These are phyloP conservation scores for Blastomyces parvus DNA, from an alignment of 2,329 filamentous ascomycete genomes.

Conservation along the genomic window DNA sequence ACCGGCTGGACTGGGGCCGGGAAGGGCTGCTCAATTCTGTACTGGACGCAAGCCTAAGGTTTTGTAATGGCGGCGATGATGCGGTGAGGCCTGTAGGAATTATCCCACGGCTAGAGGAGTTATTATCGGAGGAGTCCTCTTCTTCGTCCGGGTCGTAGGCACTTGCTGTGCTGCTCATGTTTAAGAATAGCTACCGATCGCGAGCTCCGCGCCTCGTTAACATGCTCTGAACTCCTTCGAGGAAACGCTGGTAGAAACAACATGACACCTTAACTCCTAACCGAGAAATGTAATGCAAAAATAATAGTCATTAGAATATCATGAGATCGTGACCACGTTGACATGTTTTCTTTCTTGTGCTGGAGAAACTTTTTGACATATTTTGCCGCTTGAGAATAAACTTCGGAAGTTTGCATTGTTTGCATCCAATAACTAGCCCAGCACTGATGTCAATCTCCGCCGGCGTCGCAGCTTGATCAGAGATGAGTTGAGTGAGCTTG, in stretches of 20 bases:
- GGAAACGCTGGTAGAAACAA: constrained; percentile 5
- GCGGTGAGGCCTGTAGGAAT: neutral
- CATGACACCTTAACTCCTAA: constrained; percentile 10
- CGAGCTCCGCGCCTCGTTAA: neutral
- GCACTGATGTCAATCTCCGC: no score
- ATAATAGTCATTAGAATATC: neutral
- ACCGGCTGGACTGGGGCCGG: neutral
- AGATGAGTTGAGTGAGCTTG: neutral
- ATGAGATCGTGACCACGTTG: neutral
- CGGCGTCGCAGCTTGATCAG: neutral
- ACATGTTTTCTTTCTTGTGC: neutral
- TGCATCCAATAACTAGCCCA: constrained; percentile 16
- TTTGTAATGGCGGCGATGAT: constrained; percentile 15
- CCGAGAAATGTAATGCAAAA: constrained; percentile 2
- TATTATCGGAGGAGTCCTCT: constrained; percentile 10
- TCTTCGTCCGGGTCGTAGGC: constrained; percentile 27
- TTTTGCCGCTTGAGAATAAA: no score
- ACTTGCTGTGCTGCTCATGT: constrained; percentile 30
- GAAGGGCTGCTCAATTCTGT: constrained; percentile 3
- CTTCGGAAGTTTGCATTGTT: constrained; percentile 29
- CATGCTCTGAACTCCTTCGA: constrained; percentile 8
- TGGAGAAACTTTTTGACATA: neutral
- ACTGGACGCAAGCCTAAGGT: constrained; percentile 11
- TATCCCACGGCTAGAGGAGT: neutral
- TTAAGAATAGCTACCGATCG: constrained; percentile 16